Evolutionary conservation across 2,329 filamentous ascomycete species (phyloP).

Genomic region (Apiospora saccharicola): DNA sequence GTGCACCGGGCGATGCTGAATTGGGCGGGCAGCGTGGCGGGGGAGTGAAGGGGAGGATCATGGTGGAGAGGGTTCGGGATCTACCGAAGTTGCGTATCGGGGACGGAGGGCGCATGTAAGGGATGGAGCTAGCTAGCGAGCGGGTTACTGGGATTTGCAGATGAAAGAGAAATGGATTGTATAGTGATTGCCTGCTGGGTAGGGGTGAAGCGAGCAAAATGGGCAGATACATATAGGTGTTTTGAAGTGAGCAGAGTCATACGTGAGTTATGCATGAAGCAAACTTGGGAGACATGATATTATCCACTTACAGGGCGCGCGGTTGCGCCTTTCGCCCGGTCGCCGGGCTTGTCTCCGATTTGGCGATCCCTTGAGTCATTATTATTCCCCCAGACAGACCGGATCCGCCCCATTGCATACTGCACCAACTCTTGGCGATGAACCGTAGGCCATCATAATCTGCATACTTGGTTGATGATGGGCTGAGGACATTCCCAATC

Average conservation of each 20-base stretch:
- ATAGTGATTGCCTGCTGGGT: background rate
- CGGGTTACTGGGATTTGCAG: too few species aligned
- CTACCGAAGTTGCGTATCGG: background rate
- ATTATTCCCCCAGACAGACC: background rate
- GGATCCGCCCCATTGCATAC: background rate
- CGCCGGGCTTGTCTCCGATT: background rate
- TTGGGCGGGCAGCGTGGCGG: slow-evolving; percentile 19
- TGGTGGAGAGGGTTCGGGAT: background rate
- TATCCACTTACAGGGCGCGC: background rate
- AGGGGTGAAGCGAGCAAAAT: too few species aligned
- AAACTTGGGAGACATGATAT: background rate
- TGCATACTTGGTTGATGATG: too few species aligned
- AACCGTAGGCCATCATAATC: too few species aligned
- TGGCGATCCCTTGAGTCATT: background rate
- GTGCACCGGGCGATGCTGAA: slow-evolving; percentile 27
- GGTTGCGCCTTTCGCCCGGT: background rate
- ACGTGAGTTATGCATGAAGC: background rate
- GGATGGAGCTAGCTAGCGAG: background rate
- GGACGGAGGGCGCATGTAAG: background rate
- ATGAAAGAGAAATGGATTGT: background rate
- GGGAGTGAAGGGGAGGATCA: slow-evolving; percentile 25
- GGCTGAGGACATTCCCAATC: background rate
- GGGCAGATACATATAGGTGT: background rate
- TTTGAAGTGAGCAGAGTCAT: background rate
- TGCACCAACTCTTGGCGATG: background rate